Base-by-base conservation (phyloP, 306 rosid species). In the Hippophae rhamnoides region DNA sequence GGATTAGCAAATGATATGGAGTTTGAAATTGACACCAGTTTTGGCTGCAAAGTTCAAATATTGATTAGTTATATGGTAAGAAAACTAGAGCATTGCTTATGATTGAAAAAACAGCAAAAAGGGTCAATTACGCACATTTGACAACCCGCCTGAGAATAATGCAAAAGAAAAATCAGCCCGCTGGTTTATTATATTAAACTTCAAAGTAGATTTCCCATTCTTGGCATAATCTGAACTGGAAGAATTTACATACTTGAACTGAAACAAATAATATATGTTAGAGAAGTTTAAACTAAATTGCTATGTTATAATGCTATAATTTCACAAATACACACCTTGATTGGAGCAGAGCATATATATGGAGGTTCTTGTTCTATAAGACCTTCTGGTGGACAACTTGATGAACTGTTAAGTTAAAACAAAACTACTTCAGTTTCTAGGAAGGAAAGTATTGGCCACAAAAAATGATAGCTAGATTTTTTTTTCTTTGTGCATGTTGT, bases 121-220 rank as follows among this genome's bases (percentile, higher is more conserved):
- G 41, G 43, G 43, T 53, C 61, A 23, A 6, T 60, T 26, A 69
- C 81, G 0, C 43, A 84, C 97, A 47, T 79, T 84, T 40, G 64
- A 62, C 50, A 87, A 53, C 25, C 95, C 87, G 9, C 94, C 89
- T 5, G 95, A 75, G 73, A 90, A 86, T 60, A 90, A 77, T 1
- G 82, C 97, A 41, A 90, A 84, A 40, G 94, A 90, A 76, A 87
- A 86, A 70, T 87, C 95, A 23, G 86, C 82, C 3, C 97, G 87
- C 63, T 90, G 97, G 70, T 90, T 90, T 68, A 90, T 87, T 75
- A 90, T 57, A 57, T 69, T 77, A 67, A 87, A 83, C 52, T 58
- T 78, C 71, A 90, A 58, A 56, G 69, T 61, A 41, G 87, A 70
- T 63, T 81, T 81, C 57, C 97, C 94, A 0, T 84, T 84, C 70